Conservation (phyloP, 805 yeast genomes). For the Limtongia smithiae region DNA sequence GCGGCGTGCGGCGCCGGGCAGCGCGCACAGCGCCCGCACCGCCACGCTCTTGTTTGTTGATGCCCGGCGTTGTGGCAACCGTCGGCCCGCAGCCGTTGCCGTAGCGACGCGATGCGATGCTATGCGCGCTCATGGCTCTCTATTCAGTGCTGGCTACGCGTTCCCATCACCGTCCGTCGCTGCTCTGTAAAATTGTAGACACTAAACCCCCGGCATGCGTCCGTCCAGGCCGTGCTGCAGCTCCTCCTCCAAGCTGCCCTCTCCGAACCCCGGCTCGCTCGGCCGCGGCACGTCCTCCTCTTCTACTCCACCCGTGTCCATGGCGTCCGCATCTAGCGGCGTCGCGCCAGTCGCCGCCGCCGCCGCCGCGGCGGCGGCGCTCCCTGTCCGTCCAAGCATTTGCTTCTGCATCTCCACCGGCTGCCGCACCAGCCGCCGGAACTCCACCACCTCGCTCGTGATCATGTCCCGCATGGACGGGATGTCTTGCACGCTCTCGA, state of each 20-base stretch:
- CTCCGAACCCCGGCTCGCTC: constrained; percentile 32
- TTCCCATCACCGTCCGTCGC: no score
- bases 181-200: constrained; percentile 17
- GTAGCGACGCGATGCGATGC: no score
- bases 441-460: constrained; percentile 69
- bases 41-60: no score
- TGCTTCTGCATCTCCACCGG: constrained; percentile 59
- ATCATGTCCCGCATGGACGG: constrained; percentile 72
- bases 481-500: constrained; percentile 80
- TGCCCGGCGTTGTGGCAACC: no score
- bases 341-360: constrained; percentile 33
- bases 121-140: no score
- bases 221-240: constrained; percentile 64
- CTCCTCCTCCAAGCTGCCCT: constrained; percentile 55
- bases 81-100: no score
- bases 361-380: constrained; percentile 22
- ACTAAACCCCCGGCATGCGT: neutral
- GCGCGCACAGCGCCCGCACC: no score
- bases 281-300: constrained; percentile 35
- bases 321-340: constrained; percentile 13
- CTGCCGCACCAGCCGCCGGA: constrained; percentile 75
- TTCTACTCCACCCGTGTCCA: constrained; percentile 35
- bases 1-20: no score
- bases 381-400: constrained; percentile 37
- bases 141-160: no score